Evolutionary conservation across 148 eudicot species (phyloP).

Genomic region (Persicaria maculosa): DNA sequence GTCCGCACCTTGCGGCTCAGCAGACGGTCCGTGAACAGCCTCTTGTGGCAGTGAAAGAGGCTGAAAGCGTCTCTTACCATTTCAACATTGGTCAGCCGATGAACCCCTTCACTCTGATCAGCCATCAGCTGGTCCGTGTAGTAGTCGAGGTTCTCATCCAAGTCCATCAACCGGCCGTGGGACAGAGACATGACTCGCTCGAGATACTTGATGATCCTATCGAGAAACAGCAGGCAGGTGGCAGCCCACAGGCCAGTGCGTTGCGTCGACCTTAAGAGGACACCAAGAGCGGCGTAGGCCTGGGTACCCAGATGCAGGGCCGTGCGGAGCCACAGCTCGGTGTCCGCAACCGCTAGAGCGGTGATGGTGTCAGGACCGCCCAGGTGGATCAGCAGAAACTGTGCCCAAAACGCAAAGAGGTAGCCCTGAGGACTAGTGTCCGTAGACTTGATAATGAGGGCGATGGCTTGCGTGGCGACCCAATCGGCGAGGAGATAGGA

Average conservation of each 20-base stretch:
- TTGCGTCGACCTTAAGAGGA: conserved; percentile 18
- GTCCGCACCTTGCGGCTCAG: conserved; percentile 13
- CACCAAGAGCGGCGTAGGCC: conserved; percentile 15
- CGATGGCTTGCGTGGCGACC: too few species aligned
- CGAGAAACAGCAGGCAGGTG: conserved; percentile 14
- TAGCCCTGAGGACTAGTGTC: neutral
- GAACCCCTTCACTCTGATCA: neutral
- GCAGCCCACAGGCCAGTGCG: conserved; percentile 16
- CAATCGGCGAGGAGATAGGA: too few species aligned
- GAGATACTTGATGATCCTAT: conserved; percentile 23
- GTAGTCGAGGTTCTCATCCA: neutral
- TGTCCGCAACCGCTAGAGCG: conserved; percentile 17
- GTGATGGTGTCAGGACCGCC: conserved; percentile 24
- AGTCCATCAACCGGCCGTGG: conserved; percentile 17
- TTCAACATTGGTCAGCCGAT: conserved; percentile 15
- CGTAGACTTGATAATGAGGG: too few species aligned
- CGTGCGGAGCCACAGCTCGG: conserved; percentile 38
- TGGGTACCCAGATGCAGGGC: conserved; percentile 25
- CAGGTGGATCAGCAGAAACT: conserved; percentile 16
- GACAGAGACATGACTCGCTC: conserved; percentile 24
- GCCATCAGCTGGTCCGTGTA: neutral
- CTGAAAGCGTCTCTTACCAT: conserved; percentile 25
- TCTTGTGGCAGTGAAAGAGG: conserved; percentile 30
- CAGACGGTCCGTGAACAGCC: conserved; percentile 36
- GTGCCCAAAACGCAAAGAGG: conserved; percentile 17